Percentiles rank a stretch among this genome's conserved stretches.
These are phyloP conservation scores for Aspergillus asperescens DNA, from an alignment of 495 filamentous ascomycete genomes.

Conservation along the genomic window DNA sequence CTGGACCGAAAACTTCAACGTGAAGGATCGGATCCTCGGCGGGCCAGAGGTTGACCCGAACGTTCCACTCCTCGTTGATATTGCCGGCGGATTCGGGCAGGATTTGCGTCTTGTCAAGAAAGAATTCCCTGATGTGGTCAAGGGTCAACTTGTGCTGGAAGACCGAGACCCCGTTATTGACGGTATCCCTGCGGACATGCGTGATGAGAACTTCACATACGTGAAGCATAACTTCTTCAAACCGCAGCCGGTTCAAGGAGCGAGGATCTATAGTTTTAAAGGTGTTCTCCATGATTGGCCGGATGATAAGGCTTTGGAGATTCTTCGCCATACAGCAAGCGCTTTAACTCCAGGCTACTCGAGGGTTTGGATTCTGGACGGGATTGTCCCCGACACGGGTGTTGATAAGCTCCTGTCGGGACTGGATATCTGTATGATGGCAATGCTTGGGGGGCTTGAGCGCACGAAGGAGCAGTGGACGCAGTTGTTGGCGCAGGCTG, in stretches of 20 bases:
- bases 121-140: neutral
- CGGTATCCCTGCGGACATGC: neutral
- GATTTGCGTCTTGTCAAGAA: neutral
- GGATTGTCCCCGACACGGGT: neutral
- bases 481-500: conserved; percentile 44
- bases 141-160: neutral
- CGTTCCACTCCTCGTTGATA: neutral
- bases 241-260: neutral
- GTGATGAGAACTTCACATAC: neutral
- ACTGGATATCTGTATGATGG: neutral
- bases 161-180: neutral
- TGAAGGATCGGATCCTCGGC: neutral
- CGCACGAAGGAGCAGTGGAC: conserved; percentile 29
- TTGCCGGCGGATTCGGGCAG: neutral
- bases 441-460: conserved; percentile 26
- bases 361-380: neutral
- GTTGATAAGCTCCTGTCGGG: neutral
- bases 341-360: neutral
- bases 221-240: neutral
- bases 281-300: neutral
- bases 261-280: neutral
- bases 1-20: neutral
- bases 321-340: neutral
- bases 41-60: neutral
- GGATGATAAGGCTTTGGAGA: neutral